A percentile compares a stretch with the other conserved stretches of the same genome.
These are phyloP conservation scores for Floccularia luteovirens DNA, from an alignment of 768 basidiomycete genomes.

Conservation along the genomic window DNA sequence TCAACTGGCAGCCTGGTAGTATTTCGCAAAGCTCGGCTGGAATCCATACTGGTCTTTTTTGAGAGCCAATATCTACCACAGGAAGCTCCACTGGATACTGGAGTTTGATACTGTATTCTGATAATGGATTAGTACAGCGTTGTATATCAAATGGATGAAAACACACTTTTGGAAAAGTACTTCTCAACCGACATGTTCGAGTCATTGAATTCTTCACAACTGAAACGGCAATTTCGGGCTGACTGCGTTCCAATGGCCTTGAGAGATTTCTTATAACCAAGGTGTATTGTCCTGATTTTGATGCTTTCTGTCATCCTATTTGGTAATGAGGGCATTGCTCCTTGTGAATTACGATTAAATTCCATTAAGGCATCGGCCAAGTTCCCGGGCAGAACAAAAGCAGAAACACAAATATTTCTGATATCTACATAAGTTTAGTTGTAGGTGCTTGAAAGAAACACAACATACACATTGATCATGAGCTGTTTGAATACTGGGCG, in stretches of 20 bases:
- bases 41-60: conserved; percentile 27
- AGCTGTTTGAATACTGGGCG: conserved; percentile 40
- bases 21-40: conserved; percentile 73
- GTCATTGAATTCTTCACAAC: conserved; percentile 29
- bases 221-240: conserved; percentile 16
- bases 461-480: conserved; percentile 44
- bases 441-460: neutral
- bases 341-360: conserved; percentile 34
- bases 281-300: conserved; percentile 48
- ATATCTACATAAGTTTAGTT: neutral
- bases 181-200: conserved; percentile 51
- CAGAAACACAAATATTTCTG: conserved; percentile 49
- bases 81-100: conserved; percentile 39
- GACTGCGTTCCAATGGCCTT: conserved; percentile 11
- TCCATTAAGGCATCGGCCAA: conserved; percentile 49
- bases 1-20: conserved; percentile 46
- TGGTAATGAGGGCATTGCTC: conserved; percentile 37
- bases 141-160: neutral
- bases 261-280: conserved; percentile 46
- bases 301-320: conserved; percentile 42
- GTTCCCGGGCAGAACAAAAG: conserved; percentile 52
- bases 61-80: conserved; percentile 38
- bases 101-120: conserved; percentile 53
- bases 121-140: neutral
- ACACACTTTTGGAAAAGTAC: conserved; percentile 57